Conservation (phyloP, 1,139 yeast species). For the Zygoascus hellenicus region DNA sequence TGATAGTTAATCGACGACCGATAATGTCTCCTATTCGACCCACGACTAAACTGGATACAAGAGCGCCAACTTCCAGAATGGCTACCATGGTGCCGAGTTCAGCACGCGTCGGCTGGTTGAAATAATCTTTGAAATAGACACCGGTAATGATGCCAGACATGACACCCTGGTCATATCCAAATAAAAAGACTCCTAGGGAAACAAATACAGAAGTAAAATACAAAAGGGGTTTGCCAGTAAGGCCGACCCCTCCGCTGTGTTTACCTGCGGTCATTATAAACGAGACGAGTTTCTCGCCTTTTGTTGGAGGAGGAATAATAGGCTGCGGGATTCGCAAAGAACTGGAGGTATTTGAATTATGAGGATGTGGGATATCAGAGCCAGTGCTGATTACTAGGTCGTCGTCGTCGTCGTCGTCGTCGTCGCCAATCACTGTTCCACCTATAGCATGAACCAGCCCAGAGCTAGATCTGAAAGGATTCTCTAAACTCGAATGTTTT, state of each 20-base stretch:
- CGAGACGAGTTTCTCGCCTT: slow-evolving; percentile 24
- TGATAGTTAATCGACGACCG: slow-evolving; percentile 75
- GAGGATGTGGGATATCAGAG: slow-evolving; percentile 4
- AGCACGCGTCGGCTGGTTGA: slow-evolving; percentile 62
- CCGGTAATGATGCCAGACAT: slow-evolving; percentile 76
- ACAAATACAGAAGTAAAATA: slow-evolving; percentile 81
- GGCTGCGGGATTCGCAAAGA: slow-evolving; percentile 21
- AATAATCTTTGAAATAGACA: slow-evolving; percentile 64
- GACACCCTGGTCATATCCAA: slow-evolving; percentile 91
- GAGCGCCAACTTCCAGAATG: slow-evolving; percentile 79
- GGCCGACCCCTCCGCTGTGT: slow-evolving; percentile 16
- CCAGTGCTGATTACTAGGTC: slow-evolving; percentile 6
- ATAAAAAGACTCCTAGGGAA: slow-evolving; percentile 73
- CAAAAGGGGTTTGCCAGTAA: slow-evolving; percentile 35
- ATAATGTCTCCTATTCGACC: slow-evolving; percentile 74
- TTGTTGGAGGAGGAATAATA: slow-evolving; percentile 19
- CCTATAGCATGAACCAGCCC: background rate
- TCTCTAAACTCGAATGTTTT: background rate
- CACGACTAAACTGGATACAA: slow-evolving; percentile 67
- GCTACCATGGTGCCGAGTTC: slow-evolving; percentile 78
- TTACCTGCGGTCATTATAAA: slow-evolving; percentile 26
- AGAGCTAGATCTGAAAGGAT: background rate
- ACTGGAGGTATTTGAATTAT: background rate
- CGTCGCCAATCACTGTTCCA: slow-evolving; percentile 2
- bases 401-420: slow-evolving; percentile 12